Base-by-base conservation (phyloP, 108 stramenopile species). In the Seminavis robusta region DNA sequence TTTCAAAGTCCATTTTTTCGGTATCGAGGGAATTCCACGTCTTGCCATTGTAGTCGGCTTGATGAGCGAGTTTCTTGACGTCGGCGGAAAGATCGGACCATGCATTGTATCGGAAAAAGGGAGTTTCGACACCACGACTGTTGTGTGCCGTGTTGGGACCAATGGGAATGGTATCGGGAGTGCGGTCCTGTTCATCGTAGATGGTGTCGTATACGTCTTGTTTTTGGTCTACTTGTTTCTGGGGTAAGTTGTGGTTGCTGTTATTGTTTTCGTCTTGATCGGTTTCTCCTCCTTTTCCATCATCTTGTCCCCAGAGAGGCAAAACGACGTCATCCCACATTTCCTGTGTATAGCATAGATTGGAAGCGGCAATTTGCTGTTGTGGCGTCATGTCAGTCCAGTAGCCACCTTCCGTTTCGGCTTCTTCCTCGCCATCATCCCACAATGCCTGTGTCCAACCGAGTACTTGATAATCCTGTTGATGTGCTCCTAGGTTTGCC, bases 31-130 rank as follows among this genome's bases (percentile, higher is more conserved):
- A 10, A 30, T 71, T 65, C 74, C 74, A 76, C 1, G 33, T 55
- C 10, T 34, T 23, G 43, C 61, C 55, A 38, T 61, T 61, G 52
- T 76, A 76, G 17, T 56, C 67, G 51, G 74, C 42, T 25, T 27
- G 20, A 1, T 24, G 15, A 1, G 73, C 72, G 7, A 40, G 31
- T 41, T 34, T 39, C 56, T 61, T 43, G 24, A 31, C 44, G 1
- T 19, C n/a, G 11, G 15, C 20, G 4, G 39, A n/a, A 17, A 78
- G 52, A 6, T 69, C 52, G 27, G 39, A 25, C 77, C 77, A 78
- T 3, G 68, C 67, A 17, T 25, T 21, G 36, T 65, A 78, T 0
- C 77, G 68, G 25, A 70, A 74, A 2, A 31, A 69, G 1, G 73
- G 73, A 34, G 47, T 54, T 39, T 17, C 1, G 15, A 55, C 36